phyloP scores from a whole-genome alignment of 495 filamentous ascomycete species.

The Cladorrhinum samala region DNA sequence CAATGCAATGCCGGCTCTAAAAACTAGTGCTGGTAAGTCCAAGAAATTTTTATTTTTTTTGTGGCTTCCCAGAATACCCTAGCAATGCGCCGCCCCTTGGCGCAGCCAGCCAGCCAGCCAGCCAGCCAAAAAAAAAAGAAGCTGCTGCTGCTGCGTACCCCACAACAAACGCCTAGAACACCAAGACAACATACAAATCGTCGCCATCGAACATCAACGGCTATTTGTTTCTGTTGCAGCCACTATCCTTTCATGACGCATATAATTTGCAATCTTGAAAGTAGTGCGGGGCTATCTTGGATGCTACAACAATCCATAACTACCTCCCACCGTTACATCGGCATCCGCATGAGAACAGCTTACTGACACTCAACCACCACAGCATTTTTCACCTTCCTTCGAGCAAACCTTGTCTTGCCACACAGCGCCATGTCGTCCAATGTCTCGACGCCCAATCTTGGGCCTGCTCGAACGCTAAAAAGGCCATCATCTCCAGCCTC shows the following conservation, averaged over 20 bases:
- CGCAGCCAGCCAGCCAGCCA: too few relatives aligned
- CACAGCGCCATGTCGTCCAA: conserved; percentile 39
- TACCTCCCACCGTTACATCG: conserved; percentile 2
- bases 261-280: too few relatives aligned
- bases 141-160: too few relatives aligned
- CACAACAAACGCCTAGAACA: too few relatives aligned
- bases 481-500: conserved; percentile 27
- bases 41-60: conserved; percentile 4
- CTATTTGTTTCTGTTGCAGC: not conserved
- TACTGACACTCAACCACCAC: conserved; percentile 6
- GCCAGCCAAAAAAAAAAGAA: too few relatives aligned
- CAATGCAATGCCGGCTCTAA: conserved; percentile 43
- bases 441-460: conserved; percentile 35
- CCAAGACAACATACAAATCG: too few relatives aligned
- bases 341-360: not conserved
- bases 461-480: conserved; percentile 25
- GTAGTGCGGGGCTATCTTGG: not conserved
- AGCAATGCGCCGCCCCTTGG: too few relatives aligned
- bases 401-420: conserved; percentile 49
- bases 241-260: not conserved
- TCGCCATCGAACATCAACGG: too few relatives aligned
- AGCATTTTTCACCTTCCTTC: conserved; percentile 54
- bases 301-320: too few relatives aligned
- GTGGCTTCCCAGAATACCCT: too few relatives aligned
- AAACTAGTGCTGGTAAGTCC: conserved; percentile 44